Evolutionary conservation across 2,329 filamentous ascomycete species (phyloP), one percentile per base, ranked within the genome.

Genomic region (Magnaporthiopsis rhizophila): DNA sequence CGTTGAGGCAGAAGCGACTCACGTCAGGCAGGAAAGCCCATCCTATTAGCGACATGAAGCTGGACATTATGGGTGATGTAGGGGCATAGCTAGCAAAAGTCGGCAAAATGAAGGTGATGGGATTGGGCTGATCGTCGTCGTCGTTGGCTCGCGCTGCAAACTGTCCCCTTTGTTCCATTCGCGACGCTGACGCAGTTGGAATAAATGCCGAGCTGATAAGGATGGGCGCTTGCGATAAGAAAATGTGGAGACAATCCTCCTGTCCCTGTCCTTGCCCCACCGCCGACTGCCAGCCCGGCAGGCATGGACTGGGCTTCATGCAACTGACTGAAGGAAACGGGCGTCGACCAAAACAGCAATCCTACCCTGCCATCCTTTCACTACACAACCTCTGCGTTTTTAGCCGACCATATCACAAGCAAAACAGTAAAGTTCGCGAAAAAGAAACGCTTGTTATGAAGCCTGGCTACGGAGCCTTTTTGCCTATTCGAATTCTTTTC

Each of bases 11-110:
- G 64, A 50, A 63, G 65, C 36, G 58, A 68, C 80, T 61, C 74
- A 84, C 83, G 63, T 78, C 77, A 59, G 83, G 83, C 61, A 86
- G 78, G 70, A 86, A 85, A 65, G 77, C 77, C 83, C 83, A 86
- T 70, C 82, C 83, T 69, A 84, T 65, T 58, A 86, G 75, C 65
- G 83, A 84, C 62, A 86, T 74, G 62, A 84, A 69, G 63, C 78
- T 74, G 38, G 83, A 82, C 83, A 85, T 85, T 24, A 63, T 71
- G 65, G 45, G 45, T 21, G 45, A n/a, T 36, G 50, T 9, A 21
- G n/a, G 26, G n/a, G n/a, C 60, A 57, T 64, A 32, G 28, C 53
- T 30, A 30, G 28, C 28, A 30, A 38, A 50, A 28, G 2, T 15
- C 11, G 28, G 13, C 21, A 56, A 26, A 38, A n/a, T 12, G 26